These are phyloP conservation scores for Kingdonia uniflora DNA, from an alignment of 164 flowering plant species.

Conservation along the genomic window DNA sequence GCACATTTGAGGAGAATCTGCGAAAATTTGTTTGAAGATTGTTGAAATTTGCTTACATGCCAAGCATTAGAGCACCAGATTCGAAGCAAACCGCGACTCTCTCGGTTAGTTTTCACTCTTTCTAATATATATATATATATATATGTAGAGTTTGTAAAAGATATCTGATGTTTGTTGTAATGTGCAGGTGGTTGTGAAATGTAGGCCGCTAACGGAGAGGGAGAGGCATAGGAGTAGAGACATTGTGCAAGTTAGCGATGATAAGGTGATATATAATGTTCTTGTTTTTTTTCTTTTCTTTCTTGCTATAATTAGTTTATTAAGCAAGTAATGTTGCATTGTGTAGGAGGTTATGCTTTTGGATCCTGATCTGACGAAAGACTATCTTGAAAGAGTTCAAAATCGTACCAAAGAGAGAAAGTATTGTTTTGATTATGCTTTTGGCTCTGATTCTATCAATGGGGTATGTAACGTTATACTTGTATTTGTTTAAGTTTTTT, in stretches of 20 bases:
- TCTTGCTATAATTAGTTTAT: too few relatives aligned
- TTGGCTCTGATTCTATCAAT: conserved; percentile 57
- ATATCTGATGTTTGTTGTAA: conserved; percentile 5
- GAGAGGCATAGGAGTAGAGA: conserved; percentile 33
- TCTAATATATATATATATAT: neutral
- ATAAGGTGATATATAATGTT: neutral
- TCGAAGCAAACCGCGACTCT: conserved; percentile 58
- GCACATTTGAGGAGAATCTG: too few relatives aligned
- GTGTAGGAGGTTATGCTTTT: conserved; percentile 61
- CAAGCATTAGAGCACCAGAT: conserved; percentile 65
- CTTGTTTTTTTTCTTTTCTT: neutral
- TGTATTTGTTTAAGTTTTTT: too few relatives aligned
- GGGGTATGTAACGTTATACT: conserved; percentile 27
- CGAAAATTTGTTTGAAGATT: too few relatives aligned
- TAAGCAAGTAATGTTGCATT: neutral
- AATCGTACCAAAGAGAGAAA: conserved; percentile 69
- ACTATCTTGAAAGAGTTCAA: conserved; percentile 75
- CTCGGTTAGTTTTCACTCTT: conserved; percentile 34
- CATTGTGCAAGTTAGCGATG: too few relatives aligned
- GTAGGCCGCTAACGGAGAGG: conserved; percentile 52
- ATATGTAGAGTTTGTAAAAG: neutral
- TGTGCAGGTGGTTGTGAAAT: conserved; percentile 74
- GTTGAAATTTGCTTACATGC: too few relatives aligned
- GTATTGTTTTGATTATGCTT: conserved; percentile 73
- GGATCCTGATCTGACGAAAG: conserved; percentile 83